Evolutionary conservation across 495 filamentous ascomycete species (phyloP).

Genomic region (Massariosphaeria phaeospora): DNA sequence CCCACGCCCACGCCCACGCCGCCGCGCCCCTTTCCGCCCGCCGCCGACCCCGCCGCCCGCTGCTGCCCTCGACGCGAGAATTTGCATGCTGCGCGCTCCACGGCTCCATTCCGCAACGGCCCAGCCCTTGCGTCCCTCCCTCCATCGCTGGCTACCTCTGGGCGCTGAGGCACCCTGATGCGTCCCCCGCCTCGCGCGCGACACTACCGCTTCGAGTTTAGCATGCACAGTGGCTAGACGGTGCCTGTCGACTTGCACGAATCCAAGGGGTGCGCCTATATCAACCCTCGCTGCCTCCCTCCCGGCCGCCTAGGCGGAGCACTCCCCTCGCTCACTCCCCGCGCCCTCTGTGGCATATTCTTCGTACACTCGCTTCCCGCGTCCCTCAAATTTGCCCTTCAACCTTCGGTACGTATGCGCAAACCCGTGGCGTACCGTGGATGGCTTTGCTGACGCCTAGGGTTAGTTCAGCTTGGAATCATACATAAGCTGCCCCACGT

Average conservation of each 20-base stretch:
- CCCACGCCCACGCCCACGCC: background rate
- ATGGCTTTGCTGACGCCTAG: slow-evolving; percentile 26
- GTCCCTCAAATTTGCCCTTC: background rate
- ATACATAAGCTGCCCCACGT: slow-evolving; percentile 16
- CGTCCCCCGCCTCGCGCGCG: slow-evolving; percentile 29
- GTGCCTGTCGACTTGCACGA: slow-evolving; percentile 3
- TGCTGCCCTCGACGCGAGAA: background rate
- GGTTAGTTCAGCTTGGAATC: slow-evolving; percentile 16
- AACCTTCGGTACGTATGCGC: background rate
- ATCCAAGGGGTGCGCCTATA: slow-evolving; percentile 30
- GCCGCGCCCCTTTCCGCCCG: background rate
- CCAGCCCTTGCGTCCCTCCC: slow-evolving; percentile 30
- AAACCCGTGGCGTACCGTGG: background rate
- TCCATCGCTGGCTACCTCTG: slow-evolving; percentile 1
- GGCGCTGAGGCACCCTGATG: slow-evolving; percentile 26
- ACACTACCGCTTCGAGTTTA: slow-evolving; percentile 32
- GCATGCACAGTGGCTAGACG: slow-evolving; percentile 33
- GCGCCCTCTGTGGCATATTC: slow-evolving; percentile 12
- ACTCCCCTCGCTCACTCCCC: slow-evolving; percentile 16
- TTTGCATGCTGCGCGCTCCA: background rate
- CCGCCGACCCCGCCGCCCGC: background rate
- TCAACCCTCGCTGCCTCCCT: slow-evolving; percentile 20
- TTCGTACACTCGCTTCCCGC: slow-evolving; percentile 5
- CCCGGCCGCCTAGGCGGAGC: slow-evolving; percentile 2
- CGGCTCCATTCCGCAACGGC: slow-evolving; percentile 28